phyloP scores from a whole-genome alignment of 192 early-diverging fungal genomes.

The Coemansia sp. region DNA sequence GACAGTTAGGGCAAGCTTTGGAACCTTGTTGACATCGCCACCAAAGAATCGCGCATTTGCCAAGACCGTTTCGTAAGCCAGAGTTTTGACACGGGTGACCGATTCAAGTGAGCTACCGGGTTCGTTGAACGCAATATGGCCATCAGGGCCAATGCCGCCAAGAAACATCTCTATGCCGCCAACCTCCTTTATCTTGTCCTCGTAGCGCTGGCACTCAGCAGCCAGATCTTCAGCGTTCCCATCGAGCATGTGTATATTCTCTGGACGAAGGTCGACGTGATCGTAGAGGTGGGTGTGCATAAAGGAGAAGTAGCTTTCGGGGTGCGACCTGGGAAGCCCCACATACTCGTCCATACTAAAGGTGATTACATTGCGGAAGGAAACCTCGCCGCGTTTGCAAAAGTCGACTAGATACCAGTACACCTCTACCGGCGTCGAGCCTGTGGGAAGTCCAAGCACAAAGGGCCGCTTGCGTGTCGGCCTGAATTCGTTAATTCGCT shows the following conservation, averaged over 20 bases:
- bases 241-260: conserved; percentile 81
- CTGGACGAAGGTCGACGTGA: conserved; percentile 72
- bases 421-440: conserved; percentile 76
- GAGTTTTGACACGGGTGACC: conserved; percentile 81
- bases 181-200: conserved; percentile 71
- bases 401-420: conserved; percentile 79
- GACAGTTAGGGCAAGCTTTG: conserved; percentile 85
- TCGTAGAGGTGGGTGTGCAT: conserved; percentile 88
- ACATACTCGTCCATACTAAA: conserved; percentile 92
- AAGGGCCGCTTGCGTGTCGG: conserved; percentile 74
- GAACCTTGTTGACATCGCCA: conserved; percentile 81
- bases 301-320: conserved; percentile 84
- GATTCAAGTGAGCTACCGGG: conserved; percentile 81
- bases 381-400: conserved; percentile 67
- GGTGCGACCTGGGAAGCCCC: conserved; percentile 69
- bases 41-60: conserved; percentile 88
- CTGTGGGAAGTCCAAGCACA: conserved; percentile 82
- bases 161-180: conserved; percentile 87
- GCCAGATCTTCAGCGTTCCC: conserved; percentile 81
- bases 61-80: conserved; percentile 87
- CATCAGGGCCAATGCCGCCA: conserved; percentile 86
- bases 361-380: conserved; percentile 75
- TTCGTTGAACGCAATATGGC: conserved; percentile 91
- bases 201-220: conserved; percentile 76
- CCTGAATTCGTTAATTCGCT: conserved; percentile 74